These are phyloP conservation scores for Scheffersomyces stambukii DNA, from an alignment of 1,139 yeast species.

Conservation along the genomic window DNA sequence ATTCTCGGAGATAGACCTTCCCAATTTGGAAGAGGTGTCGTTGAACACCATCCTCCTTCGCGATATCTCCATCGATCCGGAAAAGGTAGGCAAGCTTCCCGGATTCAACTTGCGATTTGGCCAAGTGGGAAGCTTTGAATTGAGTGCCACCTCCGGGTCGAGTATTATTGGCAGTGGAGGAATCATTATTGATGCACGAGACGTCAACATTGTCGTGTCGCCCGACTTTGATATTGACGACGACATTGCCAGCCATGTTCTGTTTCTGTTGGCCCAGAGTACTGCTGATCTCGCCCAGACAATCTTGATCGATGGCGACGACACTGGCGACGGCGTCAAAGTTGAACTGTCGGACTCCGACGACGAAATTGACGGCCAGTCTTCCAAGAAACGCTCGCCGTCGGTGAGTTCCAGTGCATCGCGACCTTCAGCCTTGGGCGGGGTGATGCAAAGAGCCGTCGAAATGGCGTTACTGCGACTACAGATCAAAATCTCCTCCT, in stretches of 20 bases:
- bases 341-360: conserved; percentile 12
- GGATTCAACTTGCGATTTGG: conserved; percentile 68
- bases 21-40: conserved; percentile 74
- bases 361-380: conserved; percentile 8
- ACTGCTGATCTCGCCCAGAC: conserved; percentile 63
- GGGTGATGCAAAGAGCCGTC: conserved; percentile 59
- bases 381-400: conserved; percentile 7
- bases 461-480: conserved; percentile 68
- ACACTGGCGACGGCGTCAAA: conserved; percentile 13
- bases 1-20: conserved; percentile 76
- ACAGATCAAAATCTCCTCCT: conserved; percentile 40
- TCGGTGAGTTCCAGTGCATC: conserved; percentile 9
- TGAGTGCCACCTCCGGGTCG: conserved; percentile 27
- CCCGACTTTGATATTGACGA: conserved; percentile 33
- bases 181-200: conserved; percentile 55
- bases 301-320: conserved; percentile 38
- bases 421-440: conserved; percentile 41
- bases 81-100: conserved; percentile 60
- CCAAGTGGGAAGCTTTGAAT: conserved; percentile 48
- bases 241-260: conserved; percentile 30
- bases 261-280: conserved; percentile 54
- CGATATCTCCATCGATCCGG: conserved; percentile 70
- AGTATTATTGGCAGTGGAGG: too few relatives aligned
- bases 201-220: conserved; percentile 55
- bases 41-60: conserved; percentile 50